A percentile compares a stretch with the other conserved stretches of the same genome.
Conservation (phyloP, 805 yeast genomes). For the Yarrowia deformans region DNA sequence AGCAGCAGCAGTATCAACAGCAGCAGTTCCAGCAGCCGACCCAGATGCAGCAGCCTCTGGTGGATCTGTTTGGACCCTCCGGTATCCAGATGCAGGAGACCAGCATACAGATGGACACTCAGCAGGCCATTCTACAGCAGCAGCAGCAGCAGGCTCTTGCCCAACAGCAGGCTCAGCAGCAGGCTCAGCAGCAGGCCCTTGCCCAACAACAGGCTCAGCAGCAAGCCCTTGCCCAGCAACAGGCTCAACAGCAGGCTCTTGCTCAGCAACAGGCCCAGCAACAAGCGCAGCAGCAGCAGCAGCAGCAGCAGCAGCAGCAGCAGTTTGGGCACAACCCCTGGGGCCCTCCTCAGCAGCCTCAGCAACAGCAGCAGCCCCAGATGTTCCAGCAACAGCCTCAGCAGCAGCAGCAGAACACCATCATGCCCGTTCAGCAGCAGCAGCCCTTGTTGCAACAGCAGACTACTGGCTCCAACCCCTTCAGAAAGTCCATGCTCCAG, state of each 20-base stretch:
- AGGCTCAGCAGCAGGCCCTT: conserved; percentile 40
- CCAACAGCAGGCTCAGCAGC: conserved; percentile 40
- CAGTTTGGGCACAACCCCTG: conserved; percentile 9
- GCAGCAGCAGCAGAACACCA: conserved; percentile 40
- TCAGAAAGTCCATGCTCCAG: conserved; percentile 17
- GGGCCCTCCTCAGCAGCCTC: background rate
- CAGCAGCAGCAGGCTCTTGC: conserved; percentile 44
- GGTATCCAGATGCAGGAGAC: conserved; percentile 42
- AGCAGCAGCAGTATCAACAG: conserved; percentile 41
- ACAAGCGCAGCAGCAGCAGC: conserved; percentile 42
- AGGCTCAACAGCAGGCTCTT: conserved; percentile 41
- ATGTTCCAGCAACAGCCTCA: conserved; percentile 41
- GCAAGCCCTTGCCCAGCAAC: conserved; percentile 37
- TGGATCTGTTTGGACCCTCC: conserved; percentile 25
- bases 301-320: conserved; percentile 43
- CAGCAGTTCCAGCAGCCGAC: conserved; percentile 45
- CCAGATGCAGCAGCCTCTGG: conserved; percentile 45
- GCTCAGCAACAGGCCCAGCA: conserved; percentile 44
- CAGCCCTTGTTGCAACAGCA: conserved; percentile 24
- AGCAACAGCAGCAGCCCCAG: conserved; percentile 40
- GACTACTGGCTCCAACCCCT: conserved; percentile 4
- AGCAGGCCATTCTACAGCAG: conserved; percentile 19
- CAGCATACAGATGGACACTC: conserved; percentile 42
- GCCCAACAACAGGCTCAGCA: conserved; percentile 42
- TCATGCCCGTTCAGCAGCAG: conserved; percentile 14